Base-by-base conservation (phyloP, 2,329 filamentous ascomycete species). In the Aaosphaeria pasadenensis region DNA sequence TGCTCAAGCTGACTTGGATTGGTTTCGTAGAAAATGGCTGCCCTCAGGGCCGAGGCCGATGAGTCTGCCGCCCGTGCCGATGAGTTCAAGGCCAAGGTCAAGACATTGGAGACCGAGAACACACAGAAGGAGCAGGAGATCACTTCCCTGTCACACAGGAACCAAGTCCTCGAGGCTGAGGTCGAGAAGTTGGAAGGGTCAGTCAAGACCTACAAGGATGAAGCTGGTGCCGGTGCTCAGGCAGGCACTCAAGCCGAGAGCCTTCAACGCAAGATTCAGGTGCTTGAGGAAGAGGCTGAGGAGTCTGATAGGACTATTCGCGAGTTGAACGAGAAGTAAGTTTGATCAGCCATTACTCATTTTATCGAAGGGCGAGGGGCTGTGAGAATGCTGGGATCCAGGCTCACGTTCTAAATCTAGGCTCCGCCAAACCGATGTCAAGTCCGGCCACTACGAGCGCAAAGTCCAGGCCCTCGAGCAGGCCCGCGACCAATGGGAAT, bases 281-380 rank as follows among this genome's bases (percentile, higher is more conserved):
- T 99, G 60, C 86, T 99, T 62, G 94, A 99, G 80, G 92, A 97
- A 77, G 94, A 99, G 80, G 91, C 91, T 62, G 94, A 99, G 78
- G 85, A 92, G 73, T 90, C 91, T 62, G 94, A 97, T 77, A 94
- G 91, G 86, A 95, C 89, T 58, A 82, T 97, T 71, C 88, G 92
- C 71, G 94, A 97, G 79, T 88, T 91, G 69, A 97, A 96, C 77
- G 94, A 99, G 79, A 97, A 96, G 94, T 99, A 86, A 69, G 89
- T 78, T 24, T 24, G 17, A 24, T 3, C 17, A 24, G 17, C 5
- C 9, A 31, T 45, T 42, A 45, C 13, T 29, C 33, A 29, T 54
- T 53, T 62, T 24, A 2, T 24, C 17, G 17, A 24, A 24, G 17
- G 17, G 17, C 17, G 17, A 24, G 17, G 17, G 3, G 17, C 17